Base-by-base conservation (phyloP, 148 eudicot species). In the Camellia lanceoleosa region DNA sequence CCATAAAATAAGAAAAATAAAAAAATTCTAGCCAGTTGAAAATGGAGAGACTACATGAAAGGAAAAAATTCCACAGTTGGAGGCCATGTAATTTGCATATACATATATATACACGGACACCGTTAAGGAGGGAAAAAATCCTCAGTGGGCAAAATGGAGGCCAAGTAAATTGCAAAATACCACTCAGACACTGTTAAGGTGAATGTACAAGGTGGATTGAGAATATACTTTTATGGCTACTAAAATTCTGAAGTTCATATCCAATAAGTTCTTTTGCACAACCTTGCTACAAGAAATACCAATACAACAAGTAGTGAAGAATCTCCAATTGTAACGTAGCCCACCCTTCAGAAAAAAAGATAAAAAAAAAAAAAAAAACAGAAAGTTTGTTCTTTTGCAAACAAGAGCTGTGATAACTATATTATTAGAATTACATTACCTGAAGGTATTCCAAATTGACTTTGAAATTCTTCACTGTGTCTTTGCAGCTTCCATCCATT, bases 401-500 rank as follows among this genome's bases (percentile, higher is more conserved):
- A 16, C 59, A 64, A 65, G 18, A 54, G 46, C 14, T 43, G 51
- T 4, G 5, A 47, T 4, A 47, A 47, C 51, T 47, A 47, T 23
- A 23, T 23, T 23, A 47, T 47, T 15, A 73, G 30, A 73, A 55
- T 70, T 55, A n/a, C 3, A 59, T 43, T 81, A 93, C 99, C 98
- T 91, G 91, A 82, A 69, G 93, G 78, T 78, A 96, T 82, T 69
- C 81, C 84, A 81, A 79, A 77, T 80, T 86, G 75, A 66, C 64
- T 83, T 83, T 83, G 83, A 84, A 96, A 93, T 82, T 86, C 83
- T 70, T 89, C 90, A 47, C 84, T 77, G 82, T 88, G 85, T 69
- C 91, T 91, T 79, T 84, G 81, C 79, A 87, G 80, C 84, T 82
- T 87, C 89, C 89, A 86, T 64, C 79, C 87, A 76, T 68, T 77